Evolutionary conservation across 2,329 filamentous ascomycete species (phyloP).

Genomic region (Tetracladium maxilliforme): DNA sequence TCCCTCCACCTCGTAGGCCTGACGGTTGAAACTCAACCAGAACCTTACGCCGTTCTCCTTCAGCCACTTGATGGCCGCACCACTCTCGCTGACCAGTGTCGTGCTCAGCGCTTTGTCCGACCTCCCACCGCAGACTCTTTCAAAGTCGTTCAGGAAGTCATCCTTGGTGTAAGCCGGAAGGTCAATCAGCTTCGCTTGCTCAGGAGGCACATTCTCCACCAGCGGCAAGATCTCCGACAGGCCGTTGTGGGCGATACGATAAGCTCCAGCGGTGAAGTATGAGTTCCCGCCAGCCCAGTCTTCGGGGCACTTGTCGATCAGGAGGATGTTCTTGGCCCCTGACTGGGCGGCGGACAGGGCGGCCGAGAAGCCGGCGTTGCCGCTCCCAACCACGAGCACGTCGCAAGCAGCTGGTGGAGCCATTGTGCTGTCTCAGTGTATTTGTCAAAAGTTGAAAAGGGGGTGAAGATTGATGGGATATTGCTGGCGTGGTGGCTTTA

Average conservation of each 20-base stretch:
- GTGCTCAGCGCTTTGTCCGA: constrained; percentile 32
- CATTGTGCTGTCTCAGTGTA: too few relatives aligned
- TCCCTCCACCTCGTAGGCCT: constrained; percentile 48
- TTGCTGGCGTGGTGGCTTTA: too few relatives aligned
- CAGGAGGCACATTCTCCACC: constrained; percentile 39
- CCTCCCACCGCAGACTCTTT: constrained; percentile 37
- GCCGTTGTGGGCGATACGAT: constrained; percentile 37
- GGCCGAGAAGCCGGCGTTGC: constrained; percentile 6
- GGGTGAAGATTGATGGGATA: too few relatives aligned
- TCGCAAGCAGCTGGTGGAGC: constrained; percentile 13
- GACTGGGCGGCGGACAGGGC: constrained; percentile 7
- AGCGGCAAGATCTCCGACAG: constrained; percentile 41
- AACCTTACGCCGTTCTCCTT: constrained; percentile 36
- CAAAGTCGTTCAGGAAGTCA: constrained; percentile 40
- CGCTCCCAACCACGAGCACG: constrained; percentile 42
- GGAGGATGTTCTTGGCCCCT: constrained; percentile 4
- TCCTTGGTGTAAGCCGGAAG: constrained; percentile 36
- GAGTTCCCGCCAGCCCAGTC: constrained; percentile 9
- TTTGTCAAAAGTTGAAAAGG: too few relatives aligned
- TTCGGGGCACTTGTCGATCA: constrained; percentile 9
- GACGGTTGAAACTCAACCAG: constrained; percentile 47
- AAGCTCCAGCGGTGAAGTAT: constrained; percentile 9
- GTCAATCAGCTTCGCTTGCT: constrained; percentile 35
- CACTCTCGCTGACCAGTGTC: constrained; percentile 34
- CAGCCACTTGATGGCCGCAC: constrained; percentile 38